phyloP scores from a whole-genome alignment of 345 rosid species.

The Eucalyptus pauciflora region DNA sequence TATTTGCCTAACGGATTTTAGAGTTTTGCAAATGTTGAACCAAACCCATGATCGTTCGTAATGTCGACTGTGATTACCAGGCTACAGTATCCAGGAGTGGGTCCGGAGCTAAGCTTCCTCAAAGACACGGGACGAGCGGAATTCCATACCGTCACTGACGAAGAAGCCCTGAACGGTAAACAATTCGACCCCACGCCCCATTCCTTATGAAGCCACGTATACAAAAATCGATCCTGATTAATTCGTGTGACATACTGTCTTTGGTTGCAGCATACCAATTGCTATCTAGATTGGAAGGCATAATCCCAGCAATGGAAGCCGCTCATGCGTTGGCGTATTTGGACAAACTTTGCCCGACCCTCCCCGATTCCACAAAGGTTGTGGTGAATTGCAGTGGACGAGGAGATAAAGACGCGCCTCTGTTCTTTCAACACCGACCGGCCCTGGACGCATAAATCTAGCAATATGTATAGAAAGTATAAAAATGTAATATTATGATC shows the following conservation, averaged over 20 bases:
- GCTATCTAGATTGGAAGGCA: conserved; percentile 60
- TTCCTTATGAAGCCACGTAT: background rate
- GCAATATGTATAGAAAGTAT: background rate
- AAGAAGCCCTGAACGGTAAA: conserved; percentile 69
- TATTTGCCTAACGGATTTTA: no score
- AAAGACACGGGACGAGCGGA: conserved; percentile 65
- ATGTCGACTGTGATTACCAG: conserved; percentile 1
- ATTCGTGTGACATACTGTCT: no score
- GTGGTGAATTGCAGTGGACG: conserved; percentile 68
- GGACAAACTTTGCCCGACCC: conserved; percentile 55
- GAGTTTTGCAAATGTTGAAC: no score
- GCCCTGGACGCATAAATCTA: background rate
- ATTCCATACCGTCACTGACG: conserved; percentile 50
- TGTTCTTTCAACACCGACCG: background rate
- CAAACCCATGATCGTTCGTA: background rate
- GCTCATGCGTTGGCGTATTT: conserved; percentile 75
- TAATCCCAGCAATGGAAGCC: conserved; percentile 67
- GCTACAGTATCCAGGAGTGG: conserved; percentile 73
- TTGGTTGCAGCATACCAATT: conserved; percentile 30
- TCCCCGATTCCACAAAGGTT: conserved; percentile 39
- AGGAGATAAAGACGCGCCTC: conserved; percentile 58
- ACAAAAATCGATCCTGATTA: background rate
- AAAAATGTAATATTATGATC: background rate
- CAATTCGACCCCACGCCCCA: background rate
- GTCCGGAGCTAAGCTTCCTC: conserved; percentile 69